A percentile compares a stretch with the other conserved stretches of the same genome.
phyloP scores from a whole-genome alignment of 176 grass and related monocot species.

The Musa troglodytarum region DNA sequence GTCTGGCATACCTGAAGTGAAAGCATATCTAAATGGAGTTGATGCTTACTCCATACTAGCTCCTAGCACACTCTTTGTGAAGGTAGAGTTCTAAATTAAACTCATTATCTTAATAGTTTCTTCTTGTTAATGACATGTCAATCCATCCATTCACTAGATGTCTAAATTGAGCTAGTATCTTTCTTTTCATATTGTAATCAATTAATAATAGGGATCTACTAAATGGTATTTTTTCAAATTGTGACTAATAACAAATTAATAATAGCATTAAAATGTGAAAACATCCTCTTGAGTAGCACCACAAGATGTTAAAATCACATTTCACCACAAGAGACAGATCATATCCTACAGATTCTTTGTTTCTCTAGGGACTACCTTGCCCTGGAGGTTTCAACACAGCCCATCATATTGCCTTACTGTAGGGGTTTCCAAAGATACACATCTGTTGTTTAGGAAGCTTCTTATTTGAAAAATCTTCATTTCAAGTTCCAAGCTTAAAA shows the following conservation, averaged over 20 bases:
- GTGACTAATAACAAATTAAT: no score
- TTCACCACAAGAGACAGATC: no score
- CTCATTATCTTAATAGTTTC: neutral
- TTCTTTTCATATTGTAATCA: neutral
- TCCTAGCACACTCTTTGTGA: constrained; percentile 90
- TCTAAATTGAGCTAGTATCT: neutral
- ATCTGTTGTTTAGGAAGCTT: no score
- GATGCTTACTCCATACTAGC: constrained; percentile 89
- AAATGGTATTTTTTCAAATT: neutral
- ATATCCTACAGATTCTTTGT: no score
- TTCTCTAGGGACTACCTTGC: no score
- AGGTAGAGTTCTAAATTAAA: constrained; percentile 34
- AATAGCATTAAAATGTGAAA: no score
- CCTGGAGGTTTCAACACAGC: no score
- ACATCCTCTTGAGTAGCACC: no score
- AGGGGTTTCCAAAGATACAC: neutral
- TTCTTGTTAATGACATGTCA: neutral
- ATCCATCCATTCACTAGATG: neutral
- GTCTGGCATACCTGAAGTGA: constrained; percentile 96
- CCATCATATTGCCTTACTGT: no score
- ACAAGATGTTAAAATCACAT: no score
- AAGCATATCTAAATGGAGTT: constrained; percentile 96
- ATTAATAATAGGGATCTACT: neutral
- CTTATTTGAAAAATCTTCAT: no score
- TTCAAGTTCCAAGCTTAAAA: no score